Conservation (phyloP, 495 filamentous ascomycete species). For the Tuber melanosporum region DNA sequence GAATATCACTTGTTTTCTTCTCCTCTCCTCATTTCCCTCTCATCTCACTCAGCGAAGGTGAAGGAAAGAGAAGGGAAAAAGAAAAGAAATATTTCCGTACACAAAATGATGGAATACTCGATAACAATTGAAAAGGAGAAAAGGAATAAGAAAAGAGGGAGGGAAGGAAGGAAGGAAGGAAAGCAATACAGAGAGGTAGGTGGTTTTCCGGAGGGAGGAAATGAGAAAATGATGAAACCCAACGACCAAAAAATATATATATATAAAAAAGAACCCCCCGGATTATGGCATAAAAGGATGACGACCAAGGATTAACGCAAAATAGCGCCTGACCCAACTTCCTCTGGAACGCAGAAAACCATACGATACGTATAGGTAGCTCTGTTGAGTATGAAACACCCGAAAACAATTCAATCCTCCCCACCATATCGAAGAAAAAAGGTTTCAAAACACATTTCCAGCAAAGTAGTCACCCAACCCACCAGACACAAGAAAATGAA, state of each 20-base stretch:
- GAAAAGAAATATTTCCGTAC: constrained; percentile 21
- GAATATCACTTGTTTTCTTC: not conserved
- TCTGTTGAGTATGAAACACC: constrained; percentile 5
- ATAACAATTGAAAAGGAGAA: constrained; percentile 20
- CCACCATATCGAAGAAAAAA: constrained; percentile 9
- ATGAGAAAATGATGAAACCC: not conserved
- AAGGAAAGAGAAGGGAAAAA: not conserved
- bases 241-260: not conserved
- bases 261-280: not conserved
- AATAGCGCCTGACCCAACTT: not conserved
- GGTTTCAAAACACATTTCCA: constrained; percentile 17
- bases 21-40: not conserved
- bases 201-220: not conserved
- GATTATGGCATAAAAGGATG: not conserved
- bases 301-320: not conserved
- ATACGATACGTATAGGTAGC: constrained; percentile 1
- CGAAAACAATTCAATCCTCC: not conserved
- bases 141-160: constrained; percentile 3
- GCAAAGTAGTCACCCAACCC: constrained; percentile 28
- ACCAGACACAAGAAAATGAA: constrained; percentile 14
- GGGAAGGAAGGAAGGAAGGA: constrained; percentile 23
- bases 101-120: constrained; percentile 17
- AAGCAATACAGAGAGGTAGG: not conserved
- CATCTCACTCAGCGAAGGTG: not conserved
- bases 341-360: not conserved